Evolutionary conservation across 164 flowering plant genomes (phyloP).

Genomic region (Echeveria elegans): DNA sequence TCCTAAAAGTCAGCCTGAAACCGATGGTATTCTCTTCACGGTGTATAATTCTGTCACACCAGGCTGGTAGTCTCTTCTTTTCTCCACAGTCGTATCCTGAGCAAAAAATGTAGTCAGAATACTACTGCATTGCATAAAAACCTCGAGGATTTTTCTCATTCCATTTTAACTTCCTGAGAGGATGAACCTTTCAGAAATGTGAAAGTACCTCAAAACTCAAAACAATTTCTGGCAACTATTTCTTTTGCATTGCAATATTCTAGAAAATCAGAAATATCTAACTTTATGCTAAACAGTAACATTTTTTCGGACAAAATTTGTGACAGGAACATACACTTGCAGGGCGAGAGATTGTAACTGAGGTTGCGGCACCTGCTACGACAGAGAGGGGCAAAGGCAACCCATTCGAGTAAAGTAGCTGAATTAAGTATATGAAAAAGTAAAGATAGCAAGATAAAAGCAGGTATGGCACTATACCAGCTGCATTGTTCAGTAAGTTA

Average conservation of each 20-base stretch:
- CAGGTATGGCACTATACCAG: conserved; percentile 60
- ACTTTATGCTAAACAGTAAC: background rate
- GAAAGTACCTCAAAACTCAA: background rate
- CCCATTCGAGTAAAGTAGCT: conserved; percentile 60
- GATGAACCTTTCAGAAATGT: too few species aligned
- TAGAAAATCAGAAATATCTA: too few species aligned
- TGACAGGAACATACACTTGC: conserved; percentile 45
- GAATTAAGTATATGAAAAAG: conserved; percentile 38
- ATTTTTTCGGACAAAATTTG: too few species aligned
- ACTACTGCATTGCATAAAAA: too few species aligned
- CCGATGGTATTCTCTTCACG: too few species aligned
- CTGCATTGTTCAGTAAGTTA: conserved; percentile 38
- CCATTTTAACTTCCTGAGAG: too few species aligned
- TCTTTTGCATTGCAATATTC: too few species aligned
- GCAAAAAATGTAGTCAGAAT: too few species aligned
- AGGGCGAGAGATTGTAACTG: conserved; percentile 39
- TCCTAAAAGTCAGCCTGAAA: too few species aligned
- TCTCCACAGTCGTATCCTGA: conserved; percentile 98
- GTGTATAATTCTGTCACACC: conserved; percentile 92
- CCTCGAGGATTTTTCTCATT: too few species aligned
- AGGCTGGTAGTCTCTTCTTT: conserved; percentile 98
- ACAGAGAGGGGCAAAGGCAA: conserved; percentile 45
- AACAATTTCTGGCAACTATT: background rate
- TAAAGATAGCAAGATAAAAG: conserved; percentile 46
- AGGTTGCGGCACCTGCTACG: conserved; percentile 74